Evolutionary conservation across 73 alveolate species (phyloP), one percentile per base, ranked within the genome.

Genomic region (Tetrahymena borealis): DNA sequence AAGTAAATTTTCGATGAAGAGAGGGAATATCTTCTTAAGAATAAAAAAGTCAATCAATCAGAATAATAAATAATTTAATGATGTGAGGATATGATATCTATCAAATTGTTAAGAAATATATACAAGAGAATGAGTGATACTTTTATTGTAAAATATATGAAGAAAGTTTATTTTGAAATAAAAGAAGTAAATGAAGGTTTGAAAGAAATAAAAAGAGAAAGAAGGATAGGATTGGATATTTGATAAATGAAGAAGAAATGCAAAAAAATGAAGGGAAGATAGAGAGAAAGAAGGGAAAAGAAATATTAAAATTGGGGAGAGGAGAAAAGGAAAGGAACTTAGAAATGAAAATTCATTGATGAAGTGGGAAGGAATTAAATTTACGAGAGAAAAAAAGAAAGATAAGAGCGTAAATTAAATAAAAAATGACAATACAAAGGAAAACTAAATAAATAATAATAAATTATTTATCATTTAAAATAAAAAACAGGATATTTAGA

Each of bases 301-400:
- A 60, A 60, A 60, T 60, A 60, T 60, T 60, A 60, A 60, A 60
- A 60, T 60, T 60, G 85, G 85, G 85, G 85, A 60, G 85, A 60
- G 85, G 85, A 60, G 85, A 60, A 60, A 60, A 60, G 85, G 85
- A 60, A 60, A 60, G 85, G 85, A 60, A 60, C 85, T 60, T 60
- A 60, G 85, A 60, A 60, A 60, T 60, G 85, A 60, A 60, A 60
- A 60, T 60, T 60, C 85, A 60, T 60, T 60, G 85, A 60, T 32
- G 85, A 60, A 60, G 85, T 60, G 85, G 85, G 85, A 60, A 60
- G 85, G 85, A 60, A 60, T 60, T 60, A 60, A 60, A 60, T 60
- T 60, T 60, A 60, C 85, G 85, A 60, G 85, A 60, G 85, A 60
- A 60, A 60, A 60, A 43, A 43, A 60, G 28, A 60, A 60, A 60